phyloP scores from a whole-genome alignment of 176 grass and related monocot species.

The Raddia guianensis region DNA sequence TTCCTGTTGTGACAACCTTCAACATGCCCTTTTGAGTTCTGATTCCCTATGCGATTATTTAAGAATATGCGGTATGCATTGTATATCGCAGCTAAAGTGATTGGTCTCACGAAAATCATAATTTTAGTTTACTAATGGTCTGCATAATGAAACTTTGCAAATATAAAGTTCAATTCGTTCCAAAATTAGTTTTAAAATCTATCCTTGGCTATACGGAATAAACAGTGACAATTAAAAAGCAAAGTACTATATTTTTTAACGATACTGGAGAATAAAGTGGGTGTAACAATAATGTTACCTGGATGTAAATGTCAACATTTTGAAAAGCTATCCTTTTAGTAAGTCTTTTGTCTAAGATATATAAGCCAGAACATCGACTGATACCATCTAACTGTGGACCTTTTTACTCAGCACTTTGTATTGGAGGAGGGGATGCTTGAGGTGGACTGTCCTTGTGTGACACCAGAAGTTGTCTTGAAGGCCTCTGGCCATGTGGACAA shows the following conservation, averaged over 20 bases:
- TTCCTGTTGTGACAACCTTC: background rate
- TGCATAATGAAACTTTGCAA: background rate
- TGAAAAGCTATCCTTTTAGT: background rate
- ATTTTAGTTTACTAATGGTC: background rate
- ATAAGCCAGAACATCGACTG: background rate
- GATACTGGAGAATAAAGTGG: background rate
- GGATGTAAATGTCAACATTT: background rate
- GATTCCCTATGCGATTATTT: background rate
- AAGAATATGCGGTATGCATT: background rate
- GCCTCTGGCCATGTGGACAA: conserved; percentile 94
- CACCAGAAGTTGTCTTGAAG: conserved; percentile 83
- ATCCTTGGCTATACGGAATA: background rate
- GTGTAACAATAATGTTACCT: background rate
- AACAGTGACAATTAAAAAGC: background rate
- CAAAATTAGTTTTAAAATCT: background rate
- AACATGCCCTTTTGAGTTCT: conserved; percentile 12
- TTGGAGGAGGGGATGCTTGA: conserved; percentile 92
- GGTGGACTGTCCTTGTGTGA: conserved; percentile 94
- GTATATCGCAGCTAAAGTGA: background rate
- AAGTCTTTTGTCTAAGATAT: background rate
- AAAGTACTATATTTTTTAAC: background rate
- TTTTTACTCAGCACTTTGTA: conserved; percentile 73
- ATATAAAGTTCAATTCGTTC: background rate
- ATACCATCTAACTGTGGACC: background rate
- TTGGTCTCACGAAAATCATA: background rate